phyloP scores from a whole-genome alignment of 495 filamentous ascomycete genomes.

The Penicillium paxilli region DNA sequence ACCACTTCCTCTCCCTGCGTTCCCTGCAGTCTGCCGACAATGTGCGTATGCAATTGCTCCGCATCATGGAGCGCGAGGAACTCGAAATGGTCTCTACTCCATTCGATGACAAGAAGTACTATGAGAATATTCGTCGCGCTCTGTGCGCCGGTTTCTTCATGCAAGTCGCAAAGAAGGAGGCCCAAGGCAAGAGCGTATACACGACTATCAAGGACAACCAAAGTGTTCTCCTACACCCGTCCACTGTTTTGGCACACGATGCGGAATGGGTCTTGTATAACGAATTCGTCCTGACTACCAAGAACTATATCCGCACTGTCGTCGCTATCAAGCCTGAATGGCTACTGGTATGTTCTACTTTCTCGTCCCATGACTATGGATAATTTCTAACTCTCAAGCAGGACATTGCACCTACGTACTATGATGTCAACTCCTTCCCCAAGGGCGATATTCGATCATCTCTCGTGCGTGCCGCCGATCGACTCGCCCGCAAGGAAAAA shows the following conservation, averaged over 20 bases:
- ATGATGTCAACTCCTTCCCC: conserved; percentile 78
- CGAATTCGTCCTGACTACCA: conserved; percentile 95
- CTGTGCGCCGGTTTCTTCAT: conserved; percentile 98
- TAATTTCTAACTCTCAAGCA: conserved; percentile 32
- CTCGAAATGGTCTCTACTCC: conserved; percentile 83
- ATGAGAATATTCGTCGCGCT: conserved; percentile 92
- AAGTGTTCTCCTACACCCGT: conserved; percentile 88
- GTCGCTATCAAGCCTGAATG: conserved; percentile 67
- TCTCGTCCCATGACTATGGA: background rate
- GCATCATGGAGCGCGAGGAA: conserved; percentile 92
- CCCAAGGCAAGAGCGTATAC: conserved; percentile 73
- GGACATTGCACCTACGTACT: conserved; percentile 92
- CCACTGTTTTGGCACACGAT: conserved; percentile 79
- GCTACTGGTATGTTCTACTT: conserved; percentile 70
- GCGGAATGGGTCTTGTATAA: conserved; percentile 98
- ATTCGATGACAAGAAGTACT: conserved; percentile 96
- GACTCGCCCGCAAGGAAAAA: conserved; percentile 69
- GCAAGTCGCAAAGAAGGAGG: conserved; percentile 95
- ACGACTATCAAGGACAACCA: conserved; percentile 93
- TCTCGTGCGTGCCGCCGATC: conserved; percentile 71
- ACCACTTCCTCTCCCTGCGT: conserved; percentile 92
- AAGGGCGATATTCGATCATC: conserved; percentile 84
- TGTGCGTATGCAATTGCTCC: conserved; percentile 83
- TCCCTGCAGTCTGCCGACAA: conserved; percentile 91
- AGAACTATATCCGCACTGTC: conserved; percentile 78